Percentiles rank a stretch among this genome's conserved stretches.
Evolutionary conservation across 805 yeast species (phyloP).

Genomic region (Cyberlindnera amylophila): DNA sequence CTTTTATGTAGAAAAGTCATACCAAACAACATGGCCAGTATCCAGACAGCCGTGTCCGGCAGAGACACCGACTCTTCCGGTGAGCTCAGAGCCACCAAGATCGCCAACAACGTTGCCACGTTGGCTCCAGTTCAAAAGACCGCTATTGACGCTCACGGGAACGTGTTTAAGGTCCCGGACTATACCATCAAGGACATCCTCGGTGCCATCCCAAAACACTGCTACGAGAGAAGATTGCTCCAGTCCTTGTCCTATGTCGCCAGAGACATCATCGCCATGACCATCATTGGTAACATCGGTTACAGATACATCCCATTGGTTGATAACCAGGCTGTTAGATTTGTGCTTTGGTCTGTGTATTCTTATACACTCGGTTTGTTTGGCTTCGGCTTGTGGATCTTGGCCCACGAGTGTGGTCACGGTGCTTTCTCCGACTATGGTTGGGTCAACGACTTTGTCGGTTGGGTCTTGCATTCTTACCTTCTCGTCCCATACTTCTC

Average conservation of each 20-base stretch:
- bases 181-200: conserved; percentile 72
- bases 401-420: conserved; percentile 93
- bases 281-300: conserved; percentile 49
- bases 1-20: neutral
- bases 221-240: conserved; percentile 60
- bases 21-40: conserved; percentile 3
- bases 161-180: conserved; percentile 69
- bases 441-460: conserved; percentile 70
- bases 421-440: conserved; percentile 76
- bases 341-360: conserved; percentile 56
- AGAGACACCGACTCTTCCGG: conserved; percentile 9
- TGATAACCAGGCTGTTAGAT: conserved; percentile 42
- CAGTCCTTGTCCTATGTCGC: conserved; percentile 60
- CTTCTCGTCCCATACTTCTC: conserved; percentile 82
- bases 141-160: conserved; percentile 45
- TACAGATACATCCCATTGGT: conserved; percentile 50
- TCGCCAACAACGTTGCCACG: conserved; percentile 22
- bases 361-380: conserved; percentile 56
- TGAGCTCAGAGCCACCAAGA: conserved; percentile 20
- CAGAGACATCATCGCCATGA: conserved; percentile 55
- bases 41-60: conserved; percentile 14
- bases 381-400: conserved; percentile 77
- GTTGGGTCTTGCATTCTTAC: conserved; percentile 80
- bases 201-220: conserved; percentile 66
- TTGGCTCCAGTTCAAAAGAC: conserved; percentile 26